Evolutionary conservation across 495 filamentous ascomycete genomes (phyloP), one percentile per base, ranked within the genome.

Genomic region (Paragyromitra xinjiangensis): DNA sequence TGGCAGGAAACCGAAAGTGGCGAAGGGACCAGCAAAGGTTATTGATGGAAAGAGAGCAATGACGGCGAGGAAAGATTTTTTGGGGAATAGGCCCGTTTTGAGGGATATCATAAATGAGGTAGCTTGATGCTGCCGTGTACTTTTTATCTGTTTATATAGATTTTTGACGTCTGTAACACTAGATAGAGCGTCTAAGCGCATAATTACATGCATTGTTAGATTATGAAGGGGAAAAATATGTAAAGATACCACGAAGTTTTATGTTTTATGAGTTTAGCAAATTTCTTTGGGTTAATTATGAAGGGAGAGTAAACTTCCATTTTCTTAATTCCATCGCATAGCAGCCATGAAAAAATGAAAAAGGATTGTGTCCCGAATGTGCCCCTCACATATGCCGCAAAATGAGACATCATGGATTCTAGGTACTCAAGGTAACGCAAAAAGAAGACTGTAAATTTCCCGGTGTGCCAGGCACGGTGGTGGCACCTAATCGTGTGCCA

Each of bases 41-140:
- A 83, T 84, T 63, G 66, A 81, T 12, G 83, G 83, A 58, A 85
- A 78, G 24, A 82, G 80, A 61, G 77, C 69, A 53, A 78, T 75
- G 42, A 75, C 64, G 72, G 82, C 55, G 22, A 81, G 79, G 68
- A 81, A 75, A 39, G 74, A 76, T 56, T 74, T 84, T 68, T 82
- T 82, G 50, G 79, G 71, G 0, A 80, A 66, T 51, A 77, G 81
- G 39, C 77, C 72, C 1, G 63, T 82, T 75, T 82, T 82, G 81
- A 78, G 66, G 64, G 70, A 82, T 70, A 78, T 82, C 61, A 68
- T 77, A 42, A 82, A 82, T 59, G 77, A 73, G 61, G 69, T 77
- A 3, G 61, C 42, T 67, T 73, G 45, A 67, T 65, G 61, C 62
- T 56, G 22, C 70, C 19, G 4, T 76, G 24, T 62, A 39, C 24